phyloP scores from a whole-genome alignment of 805 yeast genomes.

The Candida silvatica region DNA sequence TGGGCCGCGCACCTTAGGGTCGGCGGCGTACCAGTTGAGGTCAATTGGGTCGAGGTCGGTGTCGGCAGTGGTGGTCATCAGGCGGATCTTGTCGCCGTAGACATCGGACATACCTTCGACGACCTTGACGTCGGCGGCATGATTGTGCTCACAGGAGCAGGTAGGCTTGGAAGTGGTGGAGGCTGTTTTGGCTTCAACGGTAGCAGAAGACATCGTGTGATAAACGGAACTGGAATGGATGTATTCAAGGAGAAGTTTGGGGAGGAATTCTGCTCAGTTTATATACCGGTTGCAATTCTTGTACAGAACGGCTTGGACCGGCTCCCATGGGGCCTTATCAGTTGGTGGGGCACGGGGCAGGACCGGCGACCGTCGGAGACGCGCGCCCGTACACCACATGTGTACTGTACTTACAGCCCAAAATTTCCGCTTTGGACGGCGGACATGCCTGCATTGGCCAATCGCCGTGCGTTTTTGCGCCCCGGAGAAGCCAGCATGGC shows the following conservation, averaged over 20 bases:
- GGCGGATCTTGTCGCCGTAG: slow-evolving; percentile 26
- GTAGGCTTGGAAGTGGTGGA: not conserved
- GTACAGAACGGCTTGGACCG: too few relatives aligned
- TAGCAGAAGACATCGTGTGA: not conserved
- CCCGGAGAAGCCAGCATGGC: too few relatives aligned
- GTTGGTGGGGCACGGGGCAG: too few relatives aligned
- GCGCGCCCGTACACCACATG: too few relatives aligned
- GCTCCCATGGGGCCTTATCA: not conserved
- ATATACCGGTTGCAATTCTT: not conserved
- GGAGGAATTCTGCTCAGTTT: too few relatives aligned
- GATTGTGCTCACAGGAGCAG: not conserved
- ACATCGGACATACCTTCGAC: slow-evolving; percentile 22
- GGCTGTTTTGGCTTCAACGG: not conserved
- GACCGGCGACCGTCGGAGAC: too few relatives aligned
- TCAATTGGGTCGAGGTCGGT: slow-evolving; percentile 38
- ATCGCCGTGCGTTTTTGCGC: too few relatives aligned
- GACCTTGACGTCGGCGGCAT: slow-evolving; percentile 43
- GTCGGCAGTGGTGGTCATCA: slow-evolving; percentile 49
- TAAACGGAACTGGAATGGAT: not conserved
- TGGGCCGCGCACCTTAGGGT: slow-evolving; percentile 45
- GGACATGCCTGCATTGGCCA: too few relatives aligned
- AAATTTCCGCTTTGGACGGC: too few relatives aligned
- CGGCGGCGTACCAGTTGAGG: slow-evolving; percentile 44
- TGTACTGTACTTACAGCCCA: too few relatives aligned
- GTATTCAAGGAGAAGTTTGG: too few relatives aligned